Base-by-base conservation (phyloP, 1,139 yeast genomes). In the Kluyveromyces sp. region DNA sequence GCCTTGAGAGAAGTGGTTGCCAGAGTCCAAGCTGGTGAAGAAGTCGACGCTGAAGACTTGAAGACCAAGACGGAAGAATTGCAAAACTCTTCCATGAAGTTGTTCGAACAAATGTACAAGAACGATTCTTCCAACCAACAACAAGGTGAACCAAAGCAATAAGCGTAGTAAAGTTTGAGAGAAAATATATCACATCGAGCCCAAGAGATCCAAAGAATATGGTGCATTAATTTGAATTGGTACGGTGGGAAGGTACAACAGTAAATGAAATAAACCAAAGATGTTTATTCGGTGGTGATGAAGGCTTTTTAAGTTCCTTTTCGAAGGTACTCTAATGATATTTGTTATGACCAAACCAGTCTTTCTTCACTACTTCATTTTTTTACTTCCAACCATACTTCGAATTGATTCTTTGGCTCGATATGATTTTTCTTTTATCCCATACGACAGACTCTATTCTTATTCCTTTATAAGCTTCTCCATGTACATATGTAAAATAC, bases 51-150 rank as follows among this genome's bases (percentile, higher is more conserved):
- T 58, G 80, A 83, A 60, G 90, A 82, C 61, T 79, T 92, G 72
- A 89, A 88, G 82, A 71, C 82, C 69, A 90, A 90, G 88, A 81
- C 92, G 61, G 97, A 89, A 65, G 96, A 87, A 71, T 81, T 92
- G 70, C 96, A 90, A 77, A 81, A 78, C 69, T 83, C 86, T 66
- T 88, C 97, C 46, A 79, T 92, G 75, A 88, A 89, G 73, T 82
- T 89, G 62, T 92, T 92, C 73, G 96, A 89, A 78, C 86, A 88
- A 75, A 83, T 90, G 75, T 90, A 90, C 88, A 90, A 89, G 79
- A 83, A 84, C 72, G 55, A 55, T 45, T 47, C 50, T 47, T 41
- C 72, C 42, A 47, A 47, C 50, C 53, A 57, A 48, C 50, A 57
- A 34, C 52, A 52, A 37, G 63, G 59, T 48, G 62, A 58, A 53